Evolutionary conservation across 108 stramenopile species (phyloP), one percentile per base, ranked within the genome.

Genomic region (Conticribra weissflogii): DNA sequence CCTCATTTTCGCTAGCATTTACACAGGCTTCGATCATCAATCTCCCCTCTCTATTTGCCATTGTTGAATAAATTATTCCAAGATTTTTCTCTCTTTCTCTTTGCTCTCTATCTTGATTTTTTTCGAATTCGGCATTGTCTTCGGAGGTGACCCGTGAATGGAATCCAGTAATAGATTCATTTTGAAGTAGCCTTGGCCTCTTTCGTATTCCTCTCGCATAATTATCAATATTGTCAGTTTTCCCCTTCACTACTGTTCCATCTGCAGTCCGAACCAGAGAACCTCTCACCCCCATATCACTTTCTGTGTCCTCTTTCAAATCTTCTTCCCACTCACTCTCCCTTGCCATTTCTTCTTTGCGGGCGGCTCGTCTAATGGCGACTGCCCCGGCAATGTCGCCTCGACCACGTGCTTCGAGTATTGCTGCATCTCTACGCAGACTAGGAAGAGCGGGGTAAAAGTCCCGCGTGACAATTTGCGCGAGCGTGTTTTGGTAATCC

Each of bases 91-190:
- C 69, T 28, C 86, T 66, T 36, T 80, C 80, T 51, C 61, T 60
- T 29, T 81, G 33, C 65, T 94, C 87, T 47, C 50, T 29, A 54
- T 79, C 79, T 72, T 85, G 85, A 34, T 81, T 83, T 21, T 45
- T 44, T 44, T 92, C 88, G 72, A 91, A 95, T 59, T 91, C 89
- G 7, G 85, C 79, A 77, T 95, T 86, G 66, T 95, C 94, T 63
- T 95, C 91, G 24, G 85, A 87, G 16, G 89, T 92, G 0, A 80
- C 90, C 19, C 93, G 77, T 0, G 64, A 63, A 73, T 92, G 89
- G 81, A 95, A 95, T 23, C 86, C 90, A 12, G 90, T 77, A 18
- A 94, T 46, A 22, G 72, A 76, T 51, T 94, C 89, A 17, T 81
- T 73, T 33, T 88, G 73, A 44, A 90, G 53, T 3, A 80, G 83